Conservation (phyloP, 768 basidiomycete species). For the Dendrothele bispora region DNA sequence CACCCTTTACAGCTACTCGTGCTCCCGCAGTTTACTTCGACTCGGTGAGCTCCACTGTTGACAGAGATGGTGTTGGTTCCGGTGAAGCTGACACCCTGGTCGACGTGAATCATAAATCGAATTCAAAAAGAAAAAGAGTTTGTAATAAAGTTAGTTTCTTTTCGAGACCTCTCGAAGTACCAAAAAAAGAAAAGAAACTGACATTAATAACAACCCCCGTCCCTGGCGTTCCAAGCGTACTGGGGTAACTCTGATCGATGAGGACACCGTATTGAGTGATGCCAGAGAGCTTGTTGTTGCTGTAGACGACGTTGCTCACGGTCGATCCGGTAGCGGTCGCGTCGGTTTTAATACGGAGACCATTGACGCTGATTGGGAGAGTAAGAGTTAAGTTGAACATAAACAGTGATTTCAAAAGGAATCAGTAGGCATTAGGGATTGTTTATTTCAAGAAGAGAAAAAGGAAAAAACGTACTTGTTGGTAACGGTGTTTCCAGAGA, state of each 20-base stretch:
- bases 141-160: slow-evolving; percentile 1
- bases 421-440: no score
- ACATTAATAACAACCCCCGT: slow-evolving; percentile 20
- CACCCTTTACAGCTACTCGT: slow-evolving; percentile 17
- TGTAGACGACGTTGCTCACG: slow-evolving; percentile 16
- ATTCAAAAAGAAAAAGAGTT: no score
- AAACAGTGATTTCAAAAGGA: no score
- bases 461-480: slow-evolving; percentile 6
- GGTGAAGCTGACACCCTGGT: slow-evolving; percentile 17
- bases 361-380: slow-evolving; percentile 11
- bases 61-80: slow-evolving; percentile 19
- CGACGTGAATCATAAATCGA: neutral
- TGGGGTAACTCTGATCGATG: slow-evolving; percentile 19
- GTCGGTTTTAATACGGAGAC: slow-evolving; percentile 19
- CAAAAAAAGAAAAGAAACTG: neutral
- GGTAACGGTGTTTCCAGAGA: slow-evolving; percentile 19
- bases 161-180: neutral
- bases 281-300: slow-evolving; percentile 17
- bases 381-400: no score
- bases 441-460: neutral
- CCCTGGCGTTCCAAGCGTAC: slow-evolving; percentile 17
- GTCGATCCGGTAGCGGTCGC: slow-evolving; percentile 13
- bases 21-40: slow-evolving; percentile 20
- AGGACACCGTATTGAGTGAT: slow-evolving; percentile 17
- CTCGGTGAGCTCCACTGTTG: no score